Evolutionary conservation across 2,329 filamentous ascomycete species (phyloP).

Genomic region (Ophiostoma fasciatum): DNA sequence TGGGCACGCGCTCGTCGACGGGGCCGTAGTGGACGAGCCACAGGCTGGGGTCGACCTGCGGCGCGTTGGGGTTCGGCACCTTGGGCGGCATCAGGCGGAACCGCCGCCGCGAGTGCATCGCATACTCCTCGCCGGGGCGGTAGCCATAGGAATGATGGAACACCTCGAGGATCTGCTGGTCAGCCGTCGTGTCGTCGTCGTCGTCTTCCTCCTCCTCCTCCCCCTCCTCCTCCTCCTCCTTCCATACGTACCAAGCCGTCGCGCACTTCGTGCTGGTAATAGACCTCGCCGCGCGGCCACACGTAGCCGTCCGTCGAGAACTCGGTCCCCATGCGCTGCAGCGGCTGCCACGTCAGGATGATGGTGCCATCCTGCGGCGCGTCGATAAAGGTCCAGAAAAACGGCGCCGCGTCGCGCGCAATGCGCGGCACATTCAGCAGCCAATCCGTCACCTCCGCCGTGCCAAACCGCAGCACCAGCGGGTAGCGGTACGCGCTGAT

Average conservation of each 20-base stretch:
- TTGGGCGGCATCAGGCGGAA: slow-evolving; percentile 71
- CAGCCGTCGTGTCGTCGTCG: slow-evolving; percentile 1
- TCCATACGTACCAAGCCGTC: slow-evolving; percentile 42
- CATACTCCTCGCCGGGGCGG: slow-evolving; percentile 52
- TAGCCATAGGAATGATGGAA: slow-evolving; percentile 72
- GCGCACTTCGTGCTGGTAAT: slow-evolving; percentile 58
- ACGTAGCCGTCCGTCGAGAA: slow-evolving; percentile 88
- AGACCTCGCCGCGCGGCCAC: slow-evolving; percentile 71
- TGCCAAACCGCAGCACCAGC: slow-evolving; percentile 51
- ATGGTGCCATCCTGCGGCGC: slow-evolving; percentile 68
- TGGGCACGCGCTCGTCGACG: slow-evolving; percentile 56
- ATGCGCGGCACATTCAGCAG: slow-evolving; percentile 73
- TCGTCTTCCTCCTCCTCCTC: not conserved
- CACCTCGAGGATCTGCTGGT: slow-evolving; percentile 65
- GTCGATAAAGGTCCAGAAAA: slow-evolving; percentile 88
- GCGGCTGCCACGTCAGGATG: slow-evolving; percentile 78
- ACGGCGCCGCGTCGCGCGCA: slow-evolving; percentile 67
- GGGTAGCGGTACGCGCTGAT: slow-evolving; percentile 76
- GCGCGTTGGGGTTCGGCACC: slow-evolving; percentile 49
- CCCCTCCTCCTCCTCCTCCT: not conserved
- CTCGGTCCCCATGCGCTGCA: slow-evolving; percentile 51
- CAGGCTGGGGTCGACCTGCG: slow-evolving; percentile 62
- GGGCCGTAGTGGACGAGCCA: slow-evolving; percentile 88
- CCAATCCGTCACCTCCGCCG: slow-evolving; percentile 69
- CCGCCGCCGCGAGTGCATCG: slow-evolving; percentile 65